Evolutionary conservation across 2,329 filamentous ascomycete species (phyloP), one percentile per base, ranked within the genome.

Genomic region (Sporothrix dimorphospora): DNA sequence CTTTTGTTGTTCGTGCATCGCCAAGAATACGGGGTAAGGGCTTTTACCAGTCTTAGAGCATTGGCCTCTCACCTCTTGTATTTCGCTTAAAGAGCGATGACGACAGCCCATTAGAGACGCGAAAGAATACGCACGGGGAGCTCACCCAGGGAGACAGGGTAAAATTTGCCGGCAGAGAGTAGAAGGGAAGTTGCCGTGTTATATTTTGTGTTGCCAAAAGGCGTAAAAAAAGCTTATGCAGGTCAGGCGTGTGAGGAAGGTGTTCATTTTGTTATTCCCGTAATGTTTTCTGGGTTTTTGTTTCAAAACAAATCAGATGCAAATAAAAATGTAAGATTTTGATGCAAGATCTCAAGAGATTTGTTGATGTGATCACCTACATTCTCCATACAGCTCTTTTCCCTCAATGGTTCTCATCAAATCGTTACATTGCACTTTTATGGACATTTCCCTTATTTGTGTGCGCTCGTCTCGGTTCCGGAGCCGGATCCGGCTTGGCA

Each of bases 401-500:
- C 14, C 11, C 24, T 21, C 19, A 51, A 30, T 30, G 49, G 6
- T 30, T 21, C 19, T 21, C 16, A 40, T 61, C 57, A 40, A 19
- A 40, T 21, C 16, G 4, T 61, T 30, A 40, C 30, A 55, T 6
- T 51, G 47, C 47, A 51, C 2, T 21, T 12, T 21, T 51, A 7
- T 30, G n/a, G 51, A 11, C 51, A 12, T 12, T 9, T 19, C 4
- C 16, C 30, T 6, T n/a, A 11, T 27, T 8, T 7, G 9, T n/a
- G 30, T 40, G 34, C n/a, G 45, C 42, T 67, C 66, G 30, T 16
- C 30, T 69, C 47, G 21, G 27, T 55, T 47, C 66, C 66, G 47
- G 47, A 42, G 49, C 38, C n/a, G 59, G 21, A 27, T 45, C 68
- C 53, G 42, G 42, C 68, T 70, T 70, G 68, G 68, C 51, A 27